Evolutionary conservation across 2,329 filamentous ascomycete species (phyloP).

Genomic region (Microdochium nivale): DNA sequence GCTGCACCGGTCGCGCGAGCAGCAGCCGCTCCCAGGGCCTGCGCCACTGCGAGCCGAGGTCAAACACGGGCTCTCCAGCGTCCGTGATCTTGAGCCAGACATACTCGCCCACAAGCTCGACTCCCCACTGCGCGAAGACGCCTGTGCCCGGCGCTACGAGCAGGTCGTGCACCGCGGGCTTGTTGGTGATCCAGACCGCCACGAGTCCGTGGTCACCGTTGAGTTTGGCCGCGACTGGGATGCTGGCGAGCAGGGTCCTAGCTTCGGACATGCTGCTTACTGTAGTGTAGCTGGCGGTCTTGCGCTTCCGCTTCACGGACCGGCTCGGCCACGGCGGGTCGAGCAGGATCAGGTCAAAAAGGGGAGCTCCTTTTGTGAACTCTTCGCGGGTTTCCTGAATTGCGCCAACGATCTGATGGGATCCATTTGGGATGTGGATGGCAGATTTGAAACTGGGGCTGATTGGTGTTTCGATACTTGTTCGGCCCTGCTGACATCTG

Average conservation of each 20-base stretch:
- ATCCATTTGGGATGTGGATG: slow-evolving; percentile 29
- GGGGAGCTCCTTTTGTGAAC: slow-evolving; percentile 34
- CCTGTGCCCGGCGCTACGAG: slow-evolving; percentile 39
- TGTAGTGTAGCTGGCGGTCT: slow-evolving; percentile 34
- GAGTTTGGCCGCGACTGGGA: slow-evolving; percentile 50
- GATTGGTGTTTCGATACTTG: too few relatives aligned
- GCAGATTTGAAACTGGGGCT: background rate
- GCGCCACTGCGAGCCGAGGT: slow-evolving; percentile 53
- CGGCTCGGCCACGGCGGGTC: slow-evolving; percentile 80
- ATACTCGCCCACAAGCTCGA: slow-evolving; percentile 63
- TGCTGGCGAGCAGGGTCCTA: slow-evolving; percentile 35
- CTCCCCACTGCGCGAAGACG: slow-evolving; percentile 58
- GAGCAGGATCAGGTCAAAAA: slow-evolving; percentile 61
- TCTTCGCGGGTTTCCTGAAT: slow-evolving; percentile 29
- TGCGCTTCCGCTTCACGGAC: slow-evolving; percentile 55
- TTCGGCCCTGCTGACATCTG: too few relatives aligned
- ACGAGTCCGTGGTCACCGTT: slow-evolving; percentile 44
- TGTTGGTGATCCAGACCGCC: slow-evolving; percentile 74
- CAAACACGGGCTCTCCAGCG: slow-evolving; percentile 54
- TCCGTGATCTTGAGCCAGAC: slow-evolving; percentile 68
- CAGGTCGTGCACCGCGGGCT: slow-evolving; percentile 47
- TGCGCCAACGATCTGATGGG: slow-evolving; percentile 38
- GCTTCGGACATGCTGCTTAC: slow-evolving; percentile 37
- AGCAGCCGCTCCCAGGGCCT: slow-evolving; percentile 72
- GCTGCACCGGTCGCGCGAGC: slow-evolving; percentile 34